Evolutionary conservation across 2,329 filamentous ascomycete species (phyloP), one percentile per base, ranked within the genome.

Genomic region (Immersiporthe knoxdaviesiana): DNA sequence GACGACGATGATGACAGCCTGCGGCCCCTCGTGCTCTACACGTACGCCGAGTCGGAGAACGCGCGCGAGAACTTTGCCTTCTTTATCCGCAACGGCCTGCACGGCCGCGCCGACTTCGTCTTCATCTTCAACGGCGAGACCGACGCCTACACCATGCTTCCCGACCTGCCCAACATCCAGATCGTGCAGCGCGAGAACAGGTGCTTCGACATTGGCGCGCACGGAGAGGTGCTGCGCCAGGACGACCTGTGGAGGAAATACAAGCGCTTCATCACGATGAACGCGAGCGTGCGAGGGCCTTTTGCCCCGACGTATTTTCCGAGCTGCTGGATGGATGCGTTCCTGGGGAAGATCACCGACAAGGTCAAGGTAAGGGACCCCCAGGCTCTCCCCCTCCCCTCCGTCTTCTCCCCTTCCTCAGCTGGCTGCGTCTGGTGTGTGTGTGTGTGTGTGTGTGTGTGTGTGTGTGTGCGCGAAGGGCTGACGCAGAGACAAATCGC

Each of bases 121-220:
- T 79, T 80, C 73, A 76, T 80, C 65, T 71, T 80, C 50, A 78
- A 79, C 50, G 78, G 78, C 27, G 71, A 74, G 58, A 77, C 76
- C 18, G 68, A 74, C 41, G 72, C 71, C 4, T 52, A 64, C 24
- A 39, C 59, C 12, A 50, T 74, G 7, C n/a, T 72, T 3, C 75
- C 79, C 58, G 74, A 77, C 1, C 66, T 69, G 61, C 52, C 71
- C 7, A 79, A 80, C 68, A 72, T 79, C 39, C 73, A 72, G 18
- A 58, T 78, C 16, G 66, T 79, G n/a, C 66, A 71, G 8, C 74
- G 75, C 3, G 47, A 71, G 5, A 75, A 78, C 64, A 73, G 70
- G 18, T 80, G 77, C 68, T 79, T 74, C 68, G 77, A 78, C 58
- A 73, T 79, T 0, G 77, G 76, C 24, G 76, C 74, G 2, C 73